Conservation (phyloP, 2,329 filamentous ascomycete species). For the Neonectria punicea region DNA sequence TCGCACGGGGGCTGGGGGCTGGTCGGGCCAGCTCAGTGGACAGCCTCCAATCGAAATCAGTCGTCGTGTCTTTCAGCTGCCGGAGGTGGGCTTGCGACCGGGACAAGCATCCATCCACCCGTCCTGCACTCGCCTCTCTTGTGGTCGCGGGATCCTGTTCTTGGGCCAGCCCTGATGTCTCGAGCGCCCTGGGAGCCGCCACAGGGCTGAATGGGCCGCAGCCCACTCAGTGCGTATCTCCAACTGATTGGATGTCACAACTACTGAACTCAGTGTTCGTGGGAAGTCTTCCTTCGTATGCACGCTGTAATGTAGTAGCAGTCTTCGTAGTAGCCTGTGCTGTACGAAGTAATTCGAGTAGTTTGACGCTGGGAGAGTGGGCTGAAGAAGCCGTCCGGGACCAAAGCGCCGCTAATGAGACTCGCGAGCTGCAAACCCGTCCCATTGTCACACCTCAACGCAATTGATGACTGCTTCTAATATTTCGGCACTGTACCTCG, state of each 20-base stretch:
- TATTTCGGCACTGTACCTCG: neutral
- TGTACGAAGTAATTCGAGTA: neutral
- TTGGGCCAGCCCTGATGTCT: neutral
- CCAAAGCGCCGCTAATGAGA: neutral
- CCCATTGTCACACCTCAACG: neutral
- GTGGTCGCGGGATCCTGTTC: slow-evolving; percentile 6
- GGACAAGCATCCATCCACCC: slow-evolving; percentile 16
- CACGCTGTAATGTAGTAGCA: too few relatives aligned
- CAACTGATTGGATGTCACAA: slow-evolving; percentile 6
- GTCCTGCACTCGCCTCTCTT: slow-evolving; percentile 8
- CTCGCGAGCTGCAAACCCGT: neutral
- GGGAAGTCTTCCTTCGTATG: too few relatives aligned
- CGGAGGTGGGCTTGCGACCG: slow-evolving; percentile 21
- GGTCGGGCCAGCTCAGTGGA: slow-evolving; percentile 15
- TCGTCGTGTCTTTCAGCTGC: slow-evolving; percentile 36
- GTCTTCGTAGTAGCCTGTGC: neutral
- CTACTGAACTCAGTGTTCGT: slow-evolving; percentile 12
- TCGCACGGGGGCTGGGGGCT: slow-evolving; percentile 31
- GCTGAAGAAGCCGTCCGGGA: slow-evolving; percentile 1
- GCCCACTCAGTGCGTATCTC: slow-evolving; percentile 4
- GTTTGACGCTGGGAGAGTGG: neutral
- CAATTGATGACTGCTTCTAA: neutral
- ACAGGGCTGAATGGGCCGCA: slow-evolving; percentile 40
- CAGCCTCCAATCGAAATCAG: slow-evolving; percentile 33
- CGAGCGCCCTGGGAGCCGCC: slow-evolving; percentile 8